Percentiles rank a stretch among this genome's conserved stretches.
Conservation (phyloP, 1,139 yeast species). For the Hansenula anomala region DNA sequence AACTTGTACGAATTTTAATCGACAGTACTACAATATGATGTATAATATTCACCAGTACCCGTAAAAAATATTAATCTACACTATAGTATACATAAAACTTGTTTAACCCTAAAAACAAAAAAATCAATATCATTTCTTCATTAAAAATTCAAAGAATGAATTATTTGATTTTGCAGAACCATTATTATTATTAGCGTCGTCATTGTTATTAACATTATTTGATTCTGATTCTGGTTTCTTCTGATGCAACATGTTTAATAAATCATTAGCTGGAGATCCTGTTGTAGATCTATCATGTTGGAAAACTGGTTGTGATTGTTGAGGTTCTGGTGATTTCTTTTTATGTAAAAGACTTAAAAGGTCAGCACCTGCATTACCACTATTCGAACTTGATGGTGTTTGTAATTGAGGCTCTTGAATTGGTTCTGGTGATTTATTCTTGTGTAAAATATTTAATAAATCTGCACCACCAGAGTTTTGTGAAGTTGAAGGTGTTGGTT, state of each 20-base stretch:
- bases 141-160: slow-evolving; percentile 1
- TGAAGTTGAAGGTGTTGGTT: background rate
- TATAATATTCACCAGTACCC: no score
- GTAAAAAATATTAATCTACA: no score
- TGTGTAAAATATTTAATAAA: background rate
- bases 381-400: background rate
- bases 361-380: background rate
- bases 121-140: slow-evolving; percentile 2
- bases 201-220: background rate
- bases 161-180: background rate
- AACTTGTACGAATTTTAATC: no score
- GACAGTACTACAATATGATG: no score
- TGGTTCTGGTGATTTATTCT: background rate
- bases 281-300: slow-evolving; percentile 5
- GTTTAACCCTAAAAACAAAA: no score
- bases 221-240: slow-evolving; percentile 3
- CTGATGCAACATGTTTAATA: slow-evolving; percentile 15
- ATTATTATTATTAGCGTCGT: background rate
- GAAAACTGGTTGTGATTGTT: background rate
- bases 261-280: slow-evolving; percentile 17
- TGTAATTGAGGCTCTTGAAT: background rate
- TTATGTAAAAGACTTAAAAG: background rate
- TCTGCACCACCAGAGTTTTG: background rate
- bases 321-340: background rate
- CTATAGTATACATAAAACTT: no score